phyloP scores from a whole-genome alignment of 108 stramenopile species.

The Cyclotella kingstonii region DNA sequence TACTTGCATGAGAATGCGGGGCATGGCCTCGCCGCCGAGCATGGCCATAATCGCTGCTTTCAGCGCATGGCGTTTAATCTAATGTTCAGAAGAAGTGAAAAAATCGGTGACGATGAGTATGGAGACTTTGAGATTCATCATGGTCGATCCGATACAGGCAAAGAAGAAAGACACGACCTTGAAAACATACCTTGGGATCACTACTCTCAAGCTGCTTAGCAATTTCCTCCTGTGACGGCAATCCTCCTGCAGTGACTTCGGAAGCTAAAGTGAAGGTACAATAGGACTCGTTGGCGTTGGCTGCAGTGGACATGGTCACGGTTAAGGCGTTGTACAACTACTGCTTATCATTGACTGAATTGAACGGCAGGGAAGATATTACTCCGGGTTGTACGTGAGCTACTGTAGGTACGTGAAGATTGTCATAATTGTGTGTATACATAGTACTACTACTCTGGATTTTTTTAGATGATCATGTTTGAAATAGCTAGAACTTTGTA shows the following conservation, averaged over 20 bases:
- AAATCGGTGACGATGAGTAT: neutral
- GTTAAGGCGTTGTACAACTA: too few relatives aligned
- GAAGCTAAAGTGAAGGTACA: constrained; percentile 96
- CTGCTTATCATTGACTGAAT: too few relatives aligned
- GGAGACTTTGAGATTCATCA: too few relatives aligned
- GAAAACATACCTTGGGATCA: constrained; percentile 71
- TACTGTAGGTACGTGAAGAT: too few relatives aligned
- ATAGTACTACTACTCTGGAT: too few relatives aligned
- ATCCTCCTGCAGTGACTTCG: constrained; percentile 86
- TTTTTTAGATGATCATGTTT: too few relatives aligned
- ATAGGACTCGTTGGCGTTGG: constrained; percentile 86
- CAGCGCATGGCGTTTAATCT: constrained; percentile 90
- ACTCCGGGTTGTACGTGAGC: too few relatives aligned
- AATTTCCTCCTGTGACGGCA: constrained; percentile 93
- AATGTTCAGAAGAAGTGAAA: neutral
- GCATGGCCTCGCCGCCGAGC: constrained; percentile 96
- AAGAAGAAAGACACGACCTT: too few relatives aligned
- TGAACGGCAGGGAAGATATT: too few relatives aligned
- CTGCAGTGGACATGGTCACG: constrained; percentile 60
- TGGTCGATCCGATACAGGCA: too few relatives aligned
- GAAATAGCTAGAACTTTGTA: too few relatives aligned
- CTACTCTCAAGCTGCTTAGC: constrained; percentile 90
- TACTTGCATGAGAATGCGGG: constrained; percentile 97
- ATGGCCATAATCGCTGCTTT: constrained; percentile 98
- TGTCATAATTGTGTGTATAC: too few relatives aligned